phyloP scores from a whole-genome alignment of 1,284 basidiomycete species.

The Coriolopsis trogii region DNA sequence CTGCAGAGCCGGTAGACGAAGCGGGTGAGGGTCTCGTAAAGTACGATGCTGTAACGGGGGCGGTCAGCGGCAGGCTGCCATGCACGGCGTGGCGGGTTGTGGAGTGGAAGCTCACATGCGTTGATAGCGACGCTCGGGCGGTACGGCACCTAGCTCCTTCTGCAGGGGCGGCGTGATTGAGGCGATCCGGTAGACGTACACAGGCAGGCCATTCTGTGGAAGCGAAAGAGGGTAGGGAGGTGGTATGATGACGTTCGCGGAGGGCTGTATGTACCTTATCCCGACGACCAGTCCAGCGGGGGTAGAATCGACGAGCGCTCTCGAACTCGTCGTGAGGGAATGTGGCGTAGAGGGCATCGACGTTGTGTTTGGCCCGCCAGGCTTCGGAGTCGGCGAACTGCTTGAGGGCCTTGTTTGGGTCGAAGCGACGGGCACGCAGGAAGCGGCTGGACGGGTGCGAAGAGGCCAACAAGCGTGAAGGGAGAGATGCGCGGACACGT shows the following conservation, averaged over 20 bases:
- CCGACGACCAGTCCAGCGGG: constrained; percentile 77
- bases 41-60: constrained; percentile 43
- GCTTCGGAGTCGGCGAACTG: constrained; percentile 67
- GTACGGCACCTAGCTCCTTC: constrained; percentile 59
- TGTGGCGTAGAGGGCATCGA: constrained; percentile 61
- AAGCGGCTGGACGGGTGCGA: constrained; percentile 57
- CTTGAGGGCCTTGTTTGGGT: constrained; percentile 62
- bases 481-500: not conserved
- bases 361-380: constrained; percentile 65
- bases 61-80: too few species aligned
- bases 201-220: constrained; percentile 64
- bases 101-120: constrained; percentile 74
- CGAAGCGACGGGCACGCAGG: constrained; percentile 70
- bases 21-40: constrained; percentile 69
- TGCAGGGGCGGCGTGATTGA: constrained; percentile 54
- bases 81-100: too few species aligned
- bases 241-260: not conserved
- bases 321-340: constrained; percentile 66
- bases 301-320: constrained; percentile 63
- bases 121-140: constrained; percentile 60
- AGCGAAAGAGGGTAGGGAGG: not conserved
- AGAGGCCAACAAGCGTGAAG: not conserved
- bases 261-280: constrained; percentile 53
- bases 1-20: constrained; percentile 69
- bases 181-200: constrained; percentile 73